Conservation (phyloP, 495 filamentous ascomycete genomes). For the Aspergillus nanangensis region DNA sequence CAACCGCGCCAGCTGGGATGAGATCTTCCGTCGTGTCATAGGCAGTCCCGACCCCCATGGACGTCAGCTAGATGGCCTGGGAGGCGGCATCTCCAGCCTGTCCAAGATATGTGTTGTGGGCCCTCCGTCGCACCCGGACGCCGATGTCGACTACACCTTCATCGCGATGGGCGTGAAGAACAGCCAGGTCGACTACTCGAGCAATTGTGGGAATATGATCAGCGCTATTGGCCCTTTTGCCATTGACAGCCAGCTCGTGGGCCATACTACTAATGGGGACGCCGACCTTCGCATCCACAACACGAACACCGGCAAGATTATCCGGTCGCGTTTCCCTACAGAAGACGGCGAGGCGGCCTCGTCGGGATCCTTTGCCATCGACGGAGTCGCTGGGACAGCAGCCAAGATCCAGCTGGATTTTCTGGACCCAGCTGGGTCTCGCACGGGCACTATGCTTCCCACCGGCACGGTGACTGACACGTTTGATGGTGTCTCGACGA, state of each 20-base stretch:
- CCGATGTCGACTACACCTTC: slow-evolving; percentile 71
- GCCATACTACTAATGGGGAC: not conserved
- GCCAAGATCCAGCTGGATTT: slow-evolving; percentile 59
- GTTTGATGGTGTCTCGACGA: slow-evolving; percentile 49
- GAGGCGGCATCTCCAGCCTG: slow-evolving; percentile 63
- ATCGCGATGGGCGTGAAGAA: slow-evolving; percentile 61
- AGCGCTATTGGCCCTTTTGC: slow-evolving; percentile 63
- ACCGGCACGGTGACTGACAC: slow-evolving; percentile 55
- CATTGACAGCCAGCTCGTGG: slow-evolving; percentile 49
- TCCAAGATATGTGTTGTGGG: slow-evolving; percentile 68
- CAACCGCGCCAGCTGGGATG: slow-evolving; percentile 43
- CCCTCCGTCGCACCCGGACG: slow-evolving; percentile 38
- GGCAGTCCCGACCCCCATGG: slow-evolving; percentile 66
- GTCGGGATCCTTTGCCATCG: slow-evolving; percentile 56
- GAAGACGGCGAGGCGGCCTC: slow-evolving; percentile 43
- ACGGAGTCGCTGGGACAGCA: slow-evolving; percentile 59
- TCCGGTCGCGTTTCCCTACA: slow-evolving; percentile 45
- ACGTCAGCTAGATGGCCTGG: slow-evolving; percentile 68
- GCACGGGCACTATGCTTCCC: slow-evolving; percentile 61
- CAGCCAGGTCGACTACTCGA: slow-evolving; percentile 55
- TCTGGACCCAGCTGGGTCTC: slow-evolving; percentile 60
- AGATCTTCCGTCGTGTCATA: slow-evolving; percentile 57
- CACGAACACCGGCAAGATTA: slow-evolving; percentile 51
- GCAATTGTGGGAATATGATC: slow-evolving; percentile 74
- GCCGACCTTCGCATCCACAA: slow-evolving; percentile 46